Evolutionary conservation across 2,329 filamentous ascomycete species (phyloP), one percentile per base, ranked within the genome.

Genomic region (Penicillium glabrum): DNA sequence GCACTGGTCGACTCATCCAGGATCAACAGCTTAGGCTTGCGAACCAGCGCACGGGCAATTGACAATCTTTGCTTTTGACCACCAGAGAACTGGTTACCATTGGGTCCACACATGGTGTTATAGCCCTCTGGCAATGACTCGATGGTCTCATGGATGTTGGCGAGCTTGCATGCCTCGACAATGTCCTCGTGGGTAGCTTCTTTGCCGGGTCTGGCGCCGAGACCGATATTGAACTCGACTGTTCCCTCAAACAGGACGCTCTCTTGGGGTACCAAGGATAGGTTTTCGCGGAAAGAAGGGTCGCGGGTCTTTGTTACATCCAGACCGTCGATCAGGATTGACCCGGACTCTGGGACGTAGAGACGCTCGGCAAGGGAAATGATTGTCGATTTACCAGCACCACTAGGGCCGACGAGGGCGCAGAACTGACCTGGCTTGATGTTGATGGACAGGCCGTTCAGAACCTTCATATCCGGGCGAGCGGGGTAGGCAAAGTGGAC

Each of bases 121-220:
- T 84, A 84, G 0, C 86, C 86, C 14, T 87, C 75, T 0, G 87
- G 86, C 16, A 91, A 74, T 1, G 79, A 74, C 55, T 78, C 74
- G 62, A 91, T 88, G 24, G 83, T 85, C 26, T 90, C 85, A 72
- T 90, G 87, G 60, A 91, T 89, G 67, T 89, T 88, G 35, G 87
- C 87, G 16, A 88, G 74, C 55, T 81, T 81, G 67, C 87, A 90
- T 0, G 88, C 88, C 52, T 84, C 82, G 60, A 87, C 80, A 46
- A 90, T 86, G 46, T 89, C 87, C 9, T 77, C 82, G 45, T 85
- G 76, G 1, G 80, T 82, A 1, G 83, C 82, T 33, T 82, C 79
- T 41, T 81, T 75, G 13, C 78, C 81, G 1, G 85, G 86, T 1
- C 79, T 76, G 2, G 72, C 72, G n/a, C 77, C 79, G 3, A 80